Base-by-base conservation (phyloP, 805 yeast genomes). In the Torulaspora delbrueckii region DNA sequence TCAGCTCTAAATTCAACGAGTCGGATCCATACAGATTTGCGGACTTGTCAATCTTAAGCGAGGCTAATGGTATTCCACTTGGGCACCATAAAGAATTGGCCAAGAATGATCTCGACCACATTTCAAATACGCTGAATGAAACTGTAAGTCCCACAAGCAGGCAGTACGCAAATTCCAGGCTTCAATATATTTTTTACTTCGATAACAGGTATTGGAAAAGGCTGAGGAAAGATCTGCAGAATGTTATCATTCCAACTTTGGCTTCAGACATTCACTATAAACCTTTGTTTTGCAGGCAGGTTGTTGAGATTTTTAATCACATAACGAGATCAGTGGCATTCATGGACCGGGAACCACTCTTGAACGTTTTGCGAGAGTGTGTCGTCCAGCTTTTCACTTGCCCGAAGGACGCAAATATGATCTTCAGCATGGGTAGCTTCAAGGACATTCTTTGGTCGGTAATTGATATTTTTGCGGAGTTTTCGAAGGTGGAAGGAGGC, bases 371-470 rank as follows among this genome's bases (percentile, higher is more conserved):
- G 70, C 75, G 82, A 31, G 78, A 82, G 31, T 67, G 91, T 16
- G 81, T 95, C 0, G 81, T 91, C 0, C 99, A 93, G 65, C 68
- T 93, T 18, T 89, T 89, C 64, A 90, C 97, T 0, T 84, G 95
- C 43, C 96, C 97, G 0, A 77, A 89, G 0, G 82, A 84, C 52
- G 82, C 95, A 0, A 76, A 77, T 1, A 61, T 56, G 33, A 65
- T 80, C 13, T 64, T 79, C 16, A 52, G 49, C 8, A 54, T 66
- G 12, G 72, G 71, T 3, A 56, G 64, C 12, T 63, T 79, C 7
- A 61, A 70, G 4, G 69, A 71, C 40, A 64, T 81, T 1, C 54
- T 82, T 16, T 72, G 74, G 51, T 76, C 84, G 0, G 61, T 75
- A 7, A 61, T 69, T 8, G 64, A 66, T 8, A 50, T 78, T 8